Evolutionary conservation across 306 rosid species (phyloP), one percentile per base, ranked within the genome.

Genomic region (Hippophae rhamnoides): DNA sequence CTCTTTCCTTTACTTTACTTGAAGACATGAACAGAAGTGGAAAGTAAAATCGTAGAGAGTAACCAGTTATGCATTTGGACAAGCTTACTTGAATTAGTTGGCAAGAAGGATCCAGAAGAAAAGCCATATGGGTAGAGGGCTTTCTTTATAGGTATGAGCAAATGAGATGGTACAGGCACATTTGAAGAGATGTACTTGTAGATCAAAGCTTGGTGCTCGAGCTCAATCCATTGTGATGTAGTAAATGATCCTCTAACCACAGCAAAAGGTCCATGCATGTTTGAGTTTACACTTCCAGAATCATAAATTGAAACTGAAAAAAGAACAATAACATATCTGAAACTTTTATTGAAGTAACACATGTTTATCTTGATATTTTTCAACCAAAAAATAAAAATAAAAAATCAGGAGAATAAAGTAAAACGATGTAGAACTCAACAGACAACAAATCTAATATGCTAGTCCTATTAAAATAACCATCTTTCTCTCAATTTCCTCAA

Each of bases 181-280:
- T 76, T 76, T 48, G 75, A 68, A 60, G 74, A 63, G 63, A 80
- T 61, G 67, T 76, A 76, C 74, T 80, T 76, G 78, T 73, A 76
- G 79, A 80, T 80, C 80, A 80, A 70, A 50, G 85, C 85, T 71
- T 80, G 85, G 65, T 80, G 79, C 67, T 80, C 85, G 14, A 80
- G 75, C 75, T 80, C 85, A 51, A 76, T 60, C 85, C 85, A 76
- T 60, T 80, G 85, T n/a, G 77, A 80, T 40, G 76, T 77, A 50
- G 79, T 80, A 68, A 80, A 80, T 56, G 79, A 77, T 44, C 75
- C 85, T 73, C 73, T 73, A 14, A 47, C 61, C 53, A 70, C 74
- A 23, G 69, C 56, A 58, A 56, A 61, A 64, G 48, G 11, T 65
- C 52, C 85, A 76, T 73, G 79, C 79, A 76, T 67, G 78, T 65